These are phyloP conservation scores for Ceratocystis ficicola DNA, from an alignment of 2,329 filamentous ascomycete species.

Conservation along the genomic window DNA sequence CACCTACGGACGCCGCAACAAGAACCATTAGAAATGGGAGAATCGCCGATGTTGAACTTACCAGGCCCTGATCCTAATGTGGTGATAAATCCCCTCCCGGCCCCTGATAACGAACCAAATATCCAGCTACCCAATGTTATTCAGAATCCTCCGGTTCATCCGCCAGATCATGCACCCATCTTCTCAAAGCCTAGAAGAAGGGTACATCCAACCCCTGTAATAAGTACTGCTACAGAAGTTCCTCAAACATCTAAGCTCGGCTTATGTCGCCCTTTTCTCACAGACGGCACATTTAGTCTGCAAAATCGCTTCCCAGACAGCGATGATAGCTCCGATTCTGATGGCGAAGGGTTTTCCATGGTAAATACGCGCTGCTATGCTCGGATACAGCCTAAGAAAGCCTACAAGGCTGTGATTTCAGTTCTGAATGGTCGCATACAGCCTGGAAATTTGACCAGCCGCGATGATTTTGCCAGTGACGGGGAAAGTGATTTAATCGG, in stretches of 20 bases:
- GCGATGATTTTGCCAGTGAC: slow-evolving; percentile 20
- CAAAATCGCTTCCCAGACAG: slow-evolving; percentile 15
- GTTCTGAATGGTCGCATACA: slow-evolving; percentile 28
- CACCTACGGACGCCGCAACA: neutral
- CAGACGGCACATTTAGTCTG: slow-evolving; percentile 6
- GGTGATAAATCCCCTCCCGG: neutral
- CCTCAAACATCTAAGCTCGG: neutral
- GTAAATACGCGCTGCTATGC: slow-evolving; percentile 28
- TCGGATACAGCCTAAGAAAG: slow-evolving; percentile 35
- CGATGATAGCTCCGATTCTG: slow-evolving; percentile 20
- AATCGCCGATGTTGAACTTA: neutral
- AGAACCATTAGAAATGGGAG: neutral
- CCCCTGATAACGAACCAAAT: neutral
- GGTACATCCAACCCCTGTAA: neutral
- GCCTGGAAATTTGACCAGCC: slow-evolving; percentile 21
- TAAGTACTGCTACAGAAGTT: neutral
- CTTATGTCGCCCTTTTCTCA: slow-evolving; percentile 25
- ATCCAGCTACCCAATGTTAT: neutral
- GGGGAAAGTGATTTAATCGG: slow-evolving; percentile 20
- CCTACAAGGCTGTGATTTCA: slow-evolving; percentile 33
- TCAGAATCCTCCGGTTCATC: neutral
- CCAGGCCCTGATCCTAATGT: neutral
- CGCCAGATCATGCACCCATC: neutral
- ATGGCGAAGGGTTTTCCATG: slow-evolving; percentile 27
- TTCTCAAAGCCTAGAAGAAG: neutral